Evolutionary conservation across 176 grass and related monocot genomes (phyloP).

Genomic region (Ensete glaucum): DNA sequence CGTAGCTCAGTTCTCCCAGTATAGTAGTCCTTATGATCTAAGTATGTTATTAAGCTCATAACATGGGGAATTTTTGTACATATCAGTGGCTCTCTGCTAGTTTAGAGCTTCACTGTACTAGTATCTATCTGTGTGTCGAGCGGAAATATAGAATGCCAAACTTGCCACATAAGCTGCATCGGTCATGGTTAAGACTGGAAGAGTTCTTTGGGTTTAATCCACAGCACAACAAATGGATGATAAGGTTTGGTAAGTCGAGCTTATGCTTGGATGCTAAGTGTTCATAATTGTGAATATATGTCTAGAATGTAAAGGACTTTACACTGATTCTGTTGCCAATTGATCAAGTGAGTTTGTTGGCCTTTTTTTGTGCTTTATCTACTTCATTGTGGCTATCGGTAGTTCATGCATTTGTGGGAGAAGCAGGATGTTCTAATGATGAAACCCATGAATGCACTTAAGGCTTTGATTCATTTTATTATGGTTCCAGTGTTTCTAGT

Average conservation of each 20-base stretch:
- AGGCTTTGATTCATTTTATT: background rate
- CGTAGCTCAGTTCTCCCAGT: slow-evolving; percentile 1
- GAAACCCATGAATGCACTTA: background rate
- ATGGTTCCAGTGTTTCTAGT: background rate
- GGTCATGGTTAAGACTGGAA: background rate
- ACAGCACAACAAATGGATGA: background rate
- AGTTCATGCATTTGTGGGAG: background rate
- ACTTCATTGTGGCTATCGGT: background rate
- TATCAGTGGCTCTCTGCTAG: background rate
- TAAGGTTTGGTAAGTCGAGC: background rate
- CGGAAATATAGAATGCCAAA: background rate
- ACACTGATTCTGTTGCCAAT: background rate
- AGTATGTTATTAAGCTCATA: background rate
- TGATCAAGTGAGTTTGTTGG: background rate
- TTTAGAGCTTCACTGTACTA: background rate
- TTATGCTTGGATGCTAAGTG: background rate
- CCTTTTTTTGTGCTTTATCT: background rate
- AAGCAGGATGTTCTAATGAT: background rate
- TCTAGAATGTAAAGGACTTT: background rate
- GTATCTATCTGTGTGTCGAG: background rate
- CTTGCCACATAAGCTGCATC: background rate
- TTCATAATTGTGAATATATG: background rate
- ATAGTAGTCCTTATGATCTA: background rate
- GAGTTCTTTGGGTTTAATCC: background rate
- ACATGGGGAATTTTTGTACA: background rate